A percentile compares a stretch with the other conserved stretches of the same genome.
These are phyloP conservation scores for Akanthomyces lecanii DNA, from an alignment of 2,329 filamentous ascomycete species.

Conservation along the genomic window DNA sequence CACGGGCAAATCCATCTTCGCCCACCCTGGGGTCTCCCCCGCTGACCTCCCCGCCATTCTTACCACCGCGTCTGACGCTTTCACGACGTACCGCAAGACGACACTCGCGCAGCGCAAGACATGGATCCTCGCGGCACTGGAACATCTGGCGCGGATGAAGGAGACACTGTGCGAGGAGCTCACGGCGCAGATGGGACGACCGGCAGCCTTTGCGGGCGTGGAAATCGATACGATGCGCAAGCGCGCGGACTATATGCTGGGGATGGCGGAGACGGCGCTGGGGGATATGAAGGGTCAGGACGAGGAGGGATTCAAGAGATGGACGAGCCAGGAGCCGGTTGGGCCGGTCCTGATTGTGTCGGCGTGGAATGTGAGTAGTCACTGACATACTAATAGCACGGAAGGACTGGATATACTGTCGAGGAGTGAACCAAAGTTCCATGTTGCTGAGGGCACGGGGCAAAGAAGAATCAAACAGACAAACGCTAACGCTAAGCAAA, in stretches of 20 bases:
- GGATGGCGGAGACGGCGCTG: slow-evolving; percentile 73
- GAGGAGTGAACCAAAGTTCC: no score
- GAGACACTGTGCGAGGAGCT: slow-evolving; percentile 80
- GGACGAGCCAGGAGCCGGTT: slow-evolving; percentile 81
- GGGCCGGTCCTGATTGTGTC: slow-evolving; percentile 87
- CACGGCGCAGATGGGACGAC: slow-evolving; percentile 92
- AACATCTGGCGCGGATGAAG: slow-evolving; percentile 63
- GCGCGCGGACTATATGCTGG: slow-evolving; percentile 79
- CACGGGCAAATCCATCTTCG: slow-evolving; percentile 62
- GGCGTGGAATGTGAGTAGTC: slow-evolving; percentile 80
- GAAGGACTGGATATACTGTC: no score
- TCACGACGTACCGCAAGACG: slow-evolving; percentile 71
- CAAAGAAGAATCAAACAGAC: neutral
- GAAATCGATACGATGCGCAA: slow-evolving; percentile 83
- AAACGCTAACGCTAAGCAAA: slow-evolving; percentile 16
- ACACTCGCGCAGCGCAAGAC: slow-evolving; percentile 69
- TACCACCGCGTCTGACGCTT: slow-evolving; percentile 62
- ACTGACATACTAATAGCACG: neutral
- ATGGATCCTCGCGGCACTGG: slow-evolving; percentile 75
- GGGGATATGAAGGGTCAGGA: slow-evolving; percentile 76
- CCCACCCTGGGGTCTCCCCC: slow-evolving; percentile 55
- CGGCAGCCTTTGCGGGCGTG: slow-evolving; percentile 77
- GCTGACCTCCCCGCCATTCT: slow-evolving; percentile 54
- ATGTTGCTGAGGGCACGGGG: no score
- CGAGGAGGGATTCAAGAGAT: slow-evolving; percentile 84